Evolutionary conservation across 345 rosid genomes (phyloP).

Genomic region (Acer yangbiense): DNA sequence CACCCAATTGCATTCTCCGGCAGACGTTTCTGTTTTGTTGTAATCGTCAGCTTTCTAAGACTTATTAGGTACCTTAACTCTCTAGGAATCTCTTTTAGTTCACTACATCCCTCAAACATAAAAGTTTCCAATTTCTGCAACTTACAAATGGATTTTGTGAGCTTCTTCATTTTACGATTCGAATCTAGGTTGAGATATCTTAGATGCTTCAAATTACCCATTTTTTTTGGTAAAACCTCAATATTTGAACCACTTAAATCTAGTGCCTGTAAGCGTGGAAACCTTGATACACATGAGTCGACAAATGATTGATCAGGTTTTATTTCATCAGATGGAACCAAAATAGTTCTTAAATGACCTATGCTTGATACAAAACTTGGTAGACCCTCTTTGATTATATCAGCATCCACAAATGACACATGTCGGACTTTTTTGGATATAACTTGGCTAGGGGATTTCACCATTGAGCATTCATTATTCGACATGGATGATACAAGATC

Average conservation of each 20-base stretch:
- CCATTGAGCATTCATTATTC: not conserved
- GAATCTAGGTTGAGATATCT: conserved; percentile 19
- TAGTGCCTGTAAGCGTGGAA: conserved; percentile 16
- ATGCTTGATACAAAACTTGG: not conserved
- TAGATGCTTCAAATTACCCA: conserved; percentile 25
- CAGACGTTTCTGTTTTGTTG: too few relatives aligned
- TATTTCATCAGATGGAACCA: too few relatives aligned
- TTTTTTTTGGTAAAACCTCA: conserved; percentile 18
- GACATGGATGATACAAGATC: not conserved
- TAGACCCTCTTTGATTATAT: not conserved
- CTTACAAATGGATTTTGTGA: conserved; percentile 16
- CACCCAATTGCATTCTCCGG: too few relatives aligned
- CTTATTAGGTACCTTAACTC: too few relatives aligned
- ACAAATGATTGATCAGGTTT: too few relatives aligned
- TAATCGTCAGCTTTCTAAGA: too few relatives aligned
- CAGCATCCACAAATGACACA: not conserved
- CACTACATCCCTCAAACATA: too few relatives aligned
- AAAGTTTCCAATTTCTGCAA: conserved; percentile 19
- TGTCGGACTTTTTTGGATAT: not conserved
- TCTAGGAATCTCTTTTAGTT: too few relatives aligned
- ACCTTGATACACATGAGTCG: not conserved
- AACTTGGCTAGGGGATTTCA: accelerated
- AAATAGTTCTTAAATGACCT: not conserved
- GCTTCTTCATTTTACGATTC: accelerated
- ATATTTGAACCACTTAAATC: not conserved